phyloP scores from a whole-genome alignment of 1,284 basidiomycete genomes.

The Athelia psychrophila region DNA sequence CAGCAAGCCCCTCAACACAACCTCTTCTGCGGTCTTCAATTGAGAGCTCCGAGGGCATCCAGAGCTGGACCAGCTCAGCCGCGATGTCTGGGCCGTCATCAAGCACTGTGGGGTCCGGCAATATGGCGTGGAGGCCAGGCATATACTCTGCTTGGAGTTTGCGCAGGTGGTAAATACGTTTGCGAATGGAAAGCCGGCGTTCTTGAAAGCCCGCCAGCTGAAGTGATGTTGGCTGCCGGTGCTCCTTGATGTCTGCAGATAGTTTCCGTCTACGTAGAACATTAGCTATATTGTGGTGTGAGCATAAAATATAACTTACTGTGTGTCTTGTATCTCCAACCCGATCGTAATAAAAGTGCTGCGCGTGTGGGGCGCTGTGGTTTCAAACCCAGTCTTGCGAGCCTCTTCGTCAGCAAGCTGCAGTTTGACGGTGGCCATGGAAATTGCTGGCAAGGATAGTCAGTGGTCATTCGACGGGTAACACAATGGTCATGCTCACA shows the following conservation, averaged over 20 bases:
- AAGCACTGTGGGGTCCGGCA: not conserved
- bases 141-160: not conserved
- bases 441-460: no score
- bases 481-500: no score
- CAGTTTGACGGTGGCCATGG: not conserved
- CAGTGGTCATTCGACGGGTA: no score
- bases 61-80: not conserved
- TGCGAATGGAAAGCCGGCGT: not conserved
- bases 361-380: not conserved
- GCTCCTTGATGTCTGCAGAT: not conserved
- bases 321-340: not conserved
- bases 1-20: constrained; percentile 4
- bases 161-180: not conserved
- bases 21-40: not conserved
- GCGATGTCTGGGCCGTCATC: not conserved
- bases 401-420: not conserved
- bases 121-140: not conserved
- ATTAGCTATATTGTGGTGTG: not conserved
- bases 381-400: no score
- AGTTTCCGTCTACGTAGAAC: not conserved
- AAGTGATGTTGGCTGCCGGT: not conserved
- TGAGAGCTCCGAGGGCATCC: not conserved
- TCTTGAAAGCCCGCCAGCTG: not conserved
- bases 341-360: not conserved
- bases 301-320: not conserved